Conservation (phyloP, 2,329 filamentous ascomycete species). For the Monosporascus sp. region DNA sequence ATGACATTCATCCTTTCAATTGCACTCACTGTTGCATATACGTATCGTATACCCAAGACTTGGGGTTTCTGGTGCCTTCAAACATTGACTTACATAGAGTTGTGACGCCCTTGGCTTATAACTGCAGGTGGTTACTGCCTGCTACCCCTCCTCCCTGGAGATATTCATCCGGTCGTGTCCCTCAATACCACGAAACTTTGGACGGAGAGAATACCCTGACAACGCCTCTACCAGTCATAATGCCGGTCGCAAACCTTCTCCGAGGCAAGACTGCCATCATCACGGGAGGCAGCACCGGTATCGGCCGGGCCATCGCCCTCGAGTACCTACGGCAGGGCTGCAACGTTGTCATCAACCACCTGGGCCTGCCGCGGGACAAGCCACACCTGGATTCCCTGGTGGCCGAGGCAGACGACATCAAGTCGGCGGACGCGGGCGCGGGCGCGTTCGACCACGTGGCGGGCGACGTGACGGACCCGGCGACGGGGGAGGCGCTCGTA, state of each 20-base stretch:
- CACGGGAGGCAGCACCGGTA: conserved; percentile 81
- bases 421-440: conserved; percentile 37
- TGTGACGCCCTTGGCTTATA: too few species aligned
- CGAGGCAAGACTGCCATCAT: conserved; percentile 75
- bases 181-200: too few species aligned
- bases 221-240: conserved; percentile 15
- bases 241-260: conserved; percentile 53
- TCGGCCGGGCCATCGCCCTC: conserved; percentile 78
- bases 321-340: conserved; percentile 74
- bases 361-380: conserved; percentile 52
- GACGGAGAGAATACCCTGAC: too few species aligned
- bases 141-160: too few species aligned
- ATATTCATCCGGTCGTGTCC: too few species aligned
- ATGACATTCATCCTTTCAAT: too few species aligned
- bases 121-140: too few species aligned
- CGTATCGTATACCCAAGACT: too few species aligned
- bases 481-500: conserved; percentile 66
- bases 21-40: too few species aligned
- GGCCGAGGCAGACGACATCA: conserved; percentile 44
- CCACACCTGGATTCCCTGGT: conserved; percentile 49
- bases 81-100: too few species aligned
- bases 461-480: conserved; percentile 72
- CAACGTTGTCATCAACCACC: conserved; percentile 74
- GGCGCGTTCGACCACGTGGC: conserved; percentile 61
- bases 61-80: too few species aligned